Evolutionary conservation across 257 asterid genomes (phyloP).

Genomic region (Petunia axillaris): DNA sequence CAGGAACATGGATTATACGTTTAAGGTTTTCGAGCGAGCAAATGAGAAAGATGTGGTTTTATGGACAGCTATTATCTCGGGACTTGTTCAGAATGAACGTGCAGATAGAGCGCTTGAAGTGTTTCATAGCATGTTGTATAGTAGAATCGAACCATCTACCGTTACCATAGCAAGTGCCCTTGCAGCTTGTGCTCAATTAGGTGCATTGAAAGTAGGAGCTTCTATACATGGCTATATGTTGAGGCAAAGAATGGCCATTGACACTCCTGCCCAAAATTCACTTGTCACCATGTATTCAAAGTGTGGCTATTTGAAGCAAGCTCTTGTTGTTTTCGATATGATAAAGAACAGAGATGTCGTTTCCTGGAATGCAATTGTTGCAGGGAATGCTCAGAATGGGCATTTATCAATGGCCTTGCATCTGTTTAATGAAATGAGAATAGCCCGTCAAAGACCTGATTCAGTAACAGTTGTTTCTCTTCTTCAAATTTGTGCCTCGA

Average conservation of each 20-base stretch:
- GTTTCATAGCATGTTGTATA: slow-evolving; percentile 57
- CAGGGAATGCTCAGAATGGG: slow-evolving; percentile 68
- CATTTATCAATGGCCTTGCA: slow-evolving; percentile 50
- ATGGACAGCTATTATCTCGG: slow-evolving; percentile 87
- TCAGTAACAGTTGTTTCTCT: slow-evolving; percentile 69
- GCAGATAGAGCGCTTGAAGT: slow-evolving; percentile 60
- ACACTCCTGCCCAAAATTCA: slow-evolving; percentile 62
- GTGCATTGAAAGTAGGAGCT: slow-evolving; percentile 56
- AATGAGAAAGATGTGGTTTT: slow-evolving; percentile 61
- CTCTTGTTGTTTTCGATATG: slow-evolving; percentile 55
- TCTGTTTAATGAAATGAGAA: slow-evolving; percentile 71
- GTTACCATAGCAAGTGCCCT: slow-evolving; percentile 71
- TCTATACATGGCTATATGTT: slow-evolving; percentile 67
- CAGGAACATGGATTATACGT: slow-evolving; percentile 55
- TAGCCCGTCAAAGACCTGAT: slow-evolving; percentile 57
- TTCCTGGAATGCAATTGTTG: slow-evolving; percentile 86
- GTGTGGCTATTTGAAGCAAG: slow-evolving; percentile 64
- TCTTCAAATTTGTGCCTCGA: slow-evolving; percentile 81
- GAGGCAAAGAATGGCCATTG: slow-evolving; percentile 54
- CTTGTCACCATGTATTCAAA: slow-evolving; percentile 79
- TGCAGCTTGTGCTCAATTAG: slow-evolving; percentile 82
- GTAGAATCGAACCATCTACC: slow-evolving; percentile 52
- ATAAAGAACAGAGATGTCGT: slow-evolving; percentile 70
- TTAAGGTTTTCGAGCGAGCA: slow-evolving; percentile 49
- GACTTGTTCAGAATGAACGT: slow-evolving; percentile 69